Conservation (phyloP, 805 yeast species). For the Saccharomycopsis fibuligera region DNA sequence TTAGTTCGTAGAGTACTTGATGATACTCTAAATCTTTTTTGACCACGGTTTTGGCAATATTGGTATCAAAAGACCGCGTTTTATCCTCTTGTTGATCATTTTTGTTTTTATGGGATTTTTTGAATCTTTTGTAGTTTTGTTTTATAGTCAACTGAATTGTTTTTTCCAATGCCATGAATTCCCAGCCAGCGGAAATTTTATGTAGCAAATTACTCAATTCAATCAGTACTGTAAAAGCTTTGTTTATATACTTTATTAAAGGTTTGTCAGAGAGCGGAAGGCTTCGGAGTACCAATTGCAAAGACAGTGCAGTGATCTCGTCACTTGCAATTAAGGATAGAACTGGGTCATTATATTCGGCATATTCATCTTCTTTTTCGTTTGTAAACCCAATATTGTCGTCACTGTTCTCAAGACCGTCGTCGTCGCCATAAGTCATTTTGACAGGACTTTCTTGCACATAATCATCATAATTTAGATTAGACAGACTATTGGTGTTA, state of each 20-base stretch:
- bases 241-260: slow-evolving; percentile 19
- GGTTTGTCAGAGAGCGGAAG: slow-evolving; percentile 21
- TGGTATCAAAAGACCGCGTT: slow-evolving; percentile 33
- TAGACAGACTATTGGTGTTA: too few species aligned
- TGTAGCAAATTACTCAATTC: slow-evolving; percentile 7
- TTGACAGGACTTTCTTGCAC: too few species aligned
- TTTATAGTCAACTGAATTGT: slow-evolving; percentile 9
- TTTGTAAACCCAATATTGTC: slow-evolving; percentile 9
- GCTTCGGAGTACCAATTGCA: slow-evolving; percentile 14
- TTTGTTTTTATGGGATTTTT: background rate
- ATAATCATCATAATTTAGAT: too few species aligned
- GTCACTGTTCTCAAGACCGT: too few species aligned
- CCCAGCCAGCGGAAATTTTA: slow-evolving; percentile 16
- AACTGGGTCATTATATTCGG: slow-evolving; percentile 18
- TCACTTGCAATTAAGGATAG: slow-evolving; percentile 14
- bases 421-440: too few species aligned
- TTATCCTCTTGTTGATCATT: background rate
- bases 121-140: background rate
- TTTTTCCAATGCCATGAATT: slow-evolving; percentile 18
- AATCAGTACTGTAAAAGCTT: slow-evolving; percentile 10
- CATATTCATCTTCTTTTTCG: slow-evolving; percentile 7
- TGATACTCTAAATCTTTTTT: slow-evolving; percentile 42
- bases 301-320: slow-evolving; percentile 8
- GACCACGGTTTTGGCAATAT: slow-evolving; percentile 43
- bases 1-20: slow-evolving; percentile 34